phyloP scores from a whole-genome alignment of 2,329 filamentous ascomycete genomes.

The Fusarium proliferatum region DNA sequence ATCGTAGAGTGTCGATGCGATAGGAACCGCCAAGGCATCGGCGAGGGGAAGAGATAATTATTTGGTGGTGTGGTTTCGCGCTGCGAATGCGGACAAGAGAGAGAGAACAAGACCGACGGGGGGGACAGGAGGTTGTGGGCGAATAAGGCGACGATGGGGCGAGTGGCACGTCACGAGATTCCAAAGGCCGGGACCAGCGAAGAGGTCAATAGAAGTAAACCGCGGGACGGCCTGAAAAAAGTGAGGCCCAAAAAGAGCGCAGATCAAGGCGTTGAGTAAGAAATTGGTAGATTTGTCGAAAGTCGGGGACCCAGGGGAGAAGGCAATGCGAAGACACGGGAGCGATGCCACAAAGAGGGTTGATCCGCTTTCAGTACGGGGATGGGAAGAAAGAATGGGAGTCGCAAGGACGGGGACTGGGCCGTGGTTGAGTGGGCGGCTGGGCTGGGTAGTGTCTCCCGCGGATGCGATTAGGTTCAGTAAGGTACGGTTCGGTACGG shows the following conservation, averaged over 20 bases:
- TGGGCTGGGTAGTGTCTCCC: slow-evolving; percentile 34
- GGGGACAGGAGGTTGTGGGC: slow-evolving; percentile 33
- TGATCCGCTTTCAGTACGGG: slow-evolving; percentile 41
- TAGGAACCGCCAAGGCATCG: slow-evolving; percentile 44
- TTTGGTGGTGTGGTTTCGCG: slow-evolving; percentile 45
- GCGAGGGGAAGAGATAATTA: slow-evolving; percentile 32
- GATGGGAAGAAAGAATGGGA: slow-evolving; percentile 22
- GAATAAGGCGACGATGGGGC: slow-evolving; percentile 45
- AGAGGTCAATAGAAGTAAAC: slow-evolving; percentile 28
- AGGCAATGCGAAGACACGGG: slow-evolving; percentile 44
- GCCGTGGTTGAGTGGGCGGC: slow-evolving; percentile 31
- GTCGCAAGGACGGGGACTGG: slow-evolving; percentile 30
- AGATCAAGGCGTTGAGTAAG: slow-evolving; percentile 32
- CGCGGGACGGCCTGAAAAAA: slow-evolving; percentile 28
- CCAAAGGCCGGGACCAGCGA: slow-evolving; percentile 32
- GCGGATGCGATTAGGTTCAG: slow-evolving; percentile 40
- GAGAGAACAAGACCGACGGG: slow-evolving; percentile 29
- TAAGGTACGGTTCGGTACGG: neutral
- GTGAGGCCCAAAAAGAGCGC: slow-evolving; percentile 37
- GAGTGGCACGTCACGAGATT: slow-evolving; percentile 45
- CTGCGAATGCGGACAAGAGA: slow-evolving; percentile 42
- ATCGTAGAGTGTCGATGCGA: slow-evolving; percentile 31
- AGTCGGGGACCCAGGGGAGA: slow-evolving; percentile 36
- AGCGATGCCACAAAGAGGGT: slow-evolving; percentile 39
- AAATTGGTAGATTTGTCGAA: slow-evolving; percentile 37